Conservation (phyloP, 148 eudicot genomes). For the Silene latifolia region DNA sequence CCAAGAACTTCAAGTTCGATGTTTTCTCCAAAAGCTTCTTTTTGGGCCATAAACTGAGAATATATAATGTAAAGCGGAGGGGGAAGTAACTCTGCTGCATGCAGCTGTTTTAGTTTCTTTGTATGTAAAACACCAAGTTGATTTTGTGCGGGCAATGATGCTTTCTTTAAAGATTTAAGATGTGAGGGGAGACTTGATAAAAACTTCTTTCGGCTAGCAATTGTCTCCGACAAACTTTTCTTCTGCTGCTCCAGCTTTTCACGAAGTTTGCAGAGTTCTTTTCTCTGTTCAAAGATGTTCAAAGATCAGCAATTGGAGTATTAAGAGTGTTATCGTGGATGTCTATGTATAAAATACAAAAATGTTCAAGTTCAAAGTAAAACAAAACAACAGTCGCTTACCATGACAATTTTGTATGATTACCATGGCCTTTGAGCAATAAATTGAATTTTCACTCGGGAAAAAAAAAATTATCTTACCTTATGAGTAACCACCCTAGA, state of each 20-base stretch:
- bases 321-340: background rate
- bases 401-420: background rate
- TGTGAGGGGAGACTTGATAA: conserved; percentile 94
- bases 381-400: background rate
- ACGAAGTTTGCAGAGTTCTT: conserved; percentile 84
- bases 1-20: conserved; percentile 83
- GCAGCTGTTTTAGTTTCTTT: conserved; percentile 78
- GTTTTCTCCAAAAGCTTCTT: conserved; percentile 87
- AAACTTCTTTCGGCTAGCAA: conserved; percentile 83
- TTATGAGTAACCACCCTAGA: no score
- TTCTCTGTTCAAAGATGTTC: conserved; percentile 57
- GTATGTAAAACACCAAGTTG: conserved; percentile 81
- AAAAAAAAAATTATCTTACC: background rate
- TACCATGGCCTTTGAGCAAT: background rate
- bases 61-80: conserved; percentile 90
- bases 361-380: background rate
- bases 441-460: no score
- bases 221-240: conserved; percentile 69
- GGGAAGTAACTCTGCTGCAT: conserved; percentile 87
- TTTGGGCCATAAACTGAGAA: conserved; percentile 89
- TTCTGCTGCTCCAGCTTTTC: conserved; percentile 72
- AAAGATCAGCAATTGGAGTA: background rate
- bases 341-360: background rate
- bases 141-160: conserved; percentile 87
- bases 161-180: conserved; percentile 93